Base-by-base conservation (phyloP, 208 protist species). In the Acanthamoeba lenticulata region DNA sequence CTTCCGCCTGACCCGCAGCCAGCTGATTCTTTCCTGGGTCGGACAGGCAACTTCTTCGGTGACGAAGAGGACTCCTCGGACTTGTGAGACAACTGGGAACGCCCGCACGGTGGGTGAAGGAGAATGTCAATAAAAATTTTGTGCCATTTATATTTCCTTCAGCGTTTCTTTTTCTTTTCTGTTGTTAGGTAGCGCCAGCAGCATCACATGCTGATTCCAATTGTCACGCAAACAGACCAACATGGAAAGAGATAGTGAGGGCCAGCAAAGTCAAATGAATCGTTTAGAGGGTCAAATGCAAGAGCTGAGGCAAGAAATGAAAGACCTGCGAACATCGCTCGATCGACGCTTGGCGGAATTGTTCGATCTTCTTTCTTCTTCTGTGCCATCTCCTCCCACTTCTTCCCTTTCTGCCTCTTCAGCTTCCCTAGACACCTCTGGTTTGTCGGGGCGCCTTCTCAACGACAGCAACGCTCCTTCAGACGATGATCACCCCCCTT, bases 311-410 rank as follows among this genome's bases (percentile, higher is more conserved):
- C 42, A 85, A 13, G 74, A 85, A 27, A 27, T 85, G 36, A 19
- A 15, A 4, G 74, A 85, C 17, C 40, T 85, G 19, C 45, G 52
- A 52, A 52, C 42, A 24, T 19, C 52, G 27, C 36, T 85, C 36
- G 74, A 85, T n/a, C 36, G 74, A n/a, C 74, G 74, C 42, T 52
- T 85, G 17, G 52, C 74, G 9, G 74, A 85, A 52, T 52, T 85
- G n/a, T 85, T 85, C 34, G 3, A 85, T 1, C 74, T 85, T 13
- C 17, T 85, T 13, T 52, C 74, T 36, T 52, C 42, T 21, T 24
- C 74, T 24, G n/a, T n/a, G n/a, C n/a, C n/a, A n/a, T 3, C 74
- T 4, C 3, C 42, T 29, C 74, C 74, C 17, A 85, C 74, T 11
- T 85, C 74, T 40, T 52, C 74, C 0, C 74, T 55, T 0, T 52